phyloP scores from a whole-genome alignment of 1,284 basidiomycete genomes.

The Ustilago tritici region DNA sequence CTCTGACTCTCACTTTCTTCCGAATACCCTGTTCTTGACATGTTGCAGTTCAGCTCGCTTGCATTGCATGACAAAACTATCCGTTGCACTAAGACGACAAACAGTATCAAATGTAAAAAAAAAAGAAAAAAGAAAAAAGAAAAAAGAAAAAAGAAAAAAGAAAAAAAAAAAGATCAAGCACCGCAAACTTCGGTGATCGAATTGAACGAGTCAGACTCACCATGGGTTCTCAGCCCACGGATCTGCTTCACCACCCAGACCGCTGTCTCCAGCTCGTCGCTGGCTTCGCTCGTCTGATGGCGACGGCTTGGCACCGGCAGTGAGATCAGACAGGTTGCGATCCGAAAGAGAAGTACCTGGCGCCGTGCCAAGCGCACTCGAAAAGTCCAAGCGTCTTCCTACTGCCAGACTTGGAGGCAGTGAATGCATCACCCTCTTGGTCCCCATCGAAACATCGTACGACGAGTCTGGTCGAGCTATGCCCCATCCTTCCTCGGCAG shows the following conservation, averaged over 20 bases:
- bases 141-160: too few species aligned
- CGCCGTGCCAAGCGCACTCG: constrained; percentile 16
- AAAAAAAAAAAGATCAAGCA: background rate
- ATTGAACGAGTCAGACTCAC: constrained; percentile 1
- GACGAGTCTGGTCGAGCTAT: constrained; percentile 29
- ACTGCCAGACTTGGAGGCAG: constrained; percentile 32
- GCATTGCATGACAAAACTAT: background rate
- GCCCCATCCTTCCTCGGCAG: constrained; percentile 25
- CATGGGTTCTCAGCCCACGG: constrained; percentile 54
- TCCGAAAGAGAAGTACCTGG: constrained; percentile 20
- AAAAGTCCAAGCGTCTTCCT: constrained; percentile 37
- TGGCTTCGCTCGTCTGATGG: constrained; percentile 28
- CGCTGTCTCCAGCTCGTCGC: constrained; percentile 19
- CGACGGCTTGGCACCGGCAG: constrained; percentile 16
- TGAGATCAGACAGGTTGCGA: constrained; percentile 21
- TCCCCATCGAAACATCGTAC: constrained; percentile 33
- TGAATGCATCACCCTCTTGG: constrained; percentile 28
- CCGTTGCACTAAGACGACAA: background rate
- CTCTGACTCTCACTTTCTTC: too few species aligned
- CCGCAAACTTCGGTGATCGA: background rate
- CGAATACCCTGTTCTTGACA: too few species aligned
- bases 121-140: background rate
- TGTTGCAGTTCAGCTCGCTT: background rate
- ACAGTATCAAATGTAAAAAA: background rate
- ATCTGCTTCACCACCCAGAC: constrained; percentile 23